phyloP scores from a whole-genome alignment of 768 basidiomycete species.

The Agaricus subrufescens region DNA sequence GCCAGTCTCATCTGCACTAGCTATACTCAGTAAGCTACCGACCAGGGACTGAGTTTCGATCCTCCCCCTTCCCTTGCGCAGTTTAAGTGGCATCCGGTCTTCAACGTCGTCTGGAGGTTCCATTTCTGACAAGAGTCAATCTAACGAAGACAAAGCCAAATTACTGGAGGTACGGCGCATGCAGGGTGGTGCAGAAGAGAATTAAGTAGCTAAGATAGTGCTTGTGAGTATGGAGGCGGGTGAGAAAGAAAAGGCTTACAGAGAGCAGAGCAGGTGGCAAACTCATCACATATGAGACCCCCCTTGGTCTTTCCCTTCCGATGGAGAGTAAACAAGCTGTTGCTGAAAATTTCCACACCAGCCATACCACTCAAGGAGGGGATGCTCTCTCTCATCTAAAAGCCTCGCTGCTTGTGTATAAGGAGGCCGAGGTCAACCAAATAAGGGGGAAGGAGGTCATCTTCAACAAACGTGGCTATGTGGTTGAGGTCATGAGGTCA shows the following conservation, averaged over 20 bases:
- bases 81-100: constrained; percentile 54
- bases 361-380: constrained; percentile 58
- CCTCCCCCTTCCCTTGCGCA: constrained; percentile 44
- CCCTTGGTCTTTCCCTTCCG: constrained; percentile 15
- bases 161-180: constrained; percentile 3
- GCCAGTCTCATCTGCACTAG: not conserved
- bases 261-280: not conserved
- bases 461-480: constrained; percentile 56
- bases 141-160: not conserved
- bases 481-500: constrained; percentile 58
- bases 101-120: constrained; percentile 20
- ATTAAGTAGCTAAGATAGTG: not conserved
- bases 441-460: constrained; percentile 9
- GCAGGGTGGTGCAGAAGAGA: not conserved
- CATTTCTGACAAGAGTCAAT: constrained; percentile 11
- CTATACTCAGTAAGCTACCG: no score
- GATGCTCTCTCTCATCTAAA: constrained; percentile 53
- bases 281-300: constrained; percentile 6
- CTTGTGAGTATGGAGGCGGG: not conserved
- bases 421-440: constrained; percentile 57
- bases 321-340: constrained; percentile 1
- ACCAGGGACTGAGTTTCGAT: not conserved
- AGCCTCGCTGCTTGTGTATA: constrained; percentile 55
- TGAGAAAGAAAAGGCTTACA: not conserved
- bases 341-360: constrained; percentile 41